phyloP scores from a whole-genome alignment of 352 stramenopile species.

The Thraustotheca clavata region DNA sequence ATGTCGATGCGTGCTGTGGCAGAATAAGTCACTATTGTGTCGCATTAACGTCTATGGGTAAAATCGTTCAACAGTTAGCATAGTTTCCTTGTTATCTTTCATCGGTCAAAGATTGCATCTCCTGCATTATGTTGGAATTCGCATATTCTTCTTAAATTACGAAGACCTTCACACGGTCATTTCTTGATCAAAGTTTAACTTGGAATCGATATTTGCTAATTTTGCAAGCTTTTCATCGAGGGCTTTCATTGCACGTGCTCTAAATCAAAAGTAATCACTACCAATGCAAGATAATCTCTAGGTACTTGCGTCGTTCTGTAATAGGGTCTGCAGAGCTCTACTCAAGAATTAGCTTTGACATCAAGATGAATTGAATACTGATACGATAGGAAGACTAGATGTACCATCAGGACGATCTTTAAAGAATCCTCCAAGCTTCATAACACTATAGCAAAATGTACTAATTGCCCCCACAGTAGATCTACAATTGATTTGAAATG shows the following conservation, averaged over 20 bases:
- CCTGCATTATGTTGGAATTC: conserved; percentile 6
- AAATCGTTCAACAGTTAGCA: neutral
- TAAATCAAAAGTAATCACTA: conserved; percentile 21
- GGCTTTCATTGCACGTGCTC: conserved; percentile 77
- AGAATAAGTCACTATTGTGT: no score
- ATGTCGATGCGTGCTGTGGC: no score
- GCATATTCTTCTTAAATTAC: no score
- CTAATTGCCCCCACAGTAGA: conserved; percentile 49
- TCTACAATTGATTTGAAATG: conserved; percentile 25
- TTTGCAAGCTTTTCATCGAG: conserved; percentile 85
- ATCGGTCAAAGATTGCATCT: neutral
- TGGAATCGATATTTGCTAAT: conserved; percentile 29
- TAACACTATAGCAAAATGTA: conserved; percentile 77
- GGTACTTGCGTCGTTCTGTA: conserved; percentile 77
- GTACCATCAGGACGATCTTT: conserved; percentile 58
- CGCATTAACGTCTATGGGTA: neutral
- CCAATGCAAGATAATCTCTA: neutral
- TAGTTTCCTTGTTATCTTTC: neutral
- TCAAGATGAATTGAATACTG: conserved; percentile 25
- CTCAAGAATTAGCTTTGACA: conserved; percentile 15
- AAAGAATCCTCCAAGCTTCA: conserved; percentile 78
- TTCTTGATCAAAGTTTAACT: neutral
- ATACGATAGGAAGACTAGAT: conserved; percentile 53
- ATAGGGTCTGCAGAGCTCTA: conserved; percentile 63
- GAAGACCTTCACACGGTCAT: neutral